Evolutionary conservation across 2,329 filamentous ascomycete genomes (phyloP).

Genomic region (Botryotinia globosa): DNA sequence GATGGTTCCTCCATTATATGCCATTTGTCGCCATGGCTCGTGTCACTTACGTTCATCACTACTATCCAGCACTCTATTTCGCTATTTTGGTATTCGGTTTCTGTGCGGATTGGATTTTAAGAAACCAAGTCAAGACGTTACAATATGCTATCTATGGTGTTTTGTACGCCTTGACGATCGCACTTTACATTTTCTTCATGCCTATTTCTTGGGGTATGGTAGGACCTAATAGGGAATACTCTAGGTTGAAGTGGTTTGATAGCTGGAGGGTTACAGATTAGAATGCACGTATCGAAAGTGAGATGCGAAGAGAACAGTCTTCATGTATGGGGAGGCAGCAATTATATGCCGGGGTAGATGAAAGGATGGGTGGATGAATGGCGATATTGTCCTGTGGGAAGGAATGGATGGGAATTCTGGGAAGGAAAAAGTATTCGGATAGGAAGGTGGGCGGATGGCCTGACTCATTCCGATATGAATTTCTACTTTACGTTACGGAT

Average conservation of each 20-base stretch:
- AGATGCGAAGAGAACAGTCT: background rate
- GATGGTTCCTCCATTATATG: conserved; percentile 95
- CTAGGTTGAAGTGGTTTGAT: conserved; percentile 90
- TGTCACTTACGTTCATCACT: conserved; percentile 98
- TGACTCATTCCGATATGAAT: conserved; percentile 2
- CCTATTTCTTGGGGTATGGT: conserved; percentile 97
- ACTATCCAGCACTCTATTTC: conserved; percentile 98
- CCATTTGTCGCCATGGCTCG: conserved; percentile 97
- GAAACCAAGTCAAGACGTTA: conserved; percentile 60
- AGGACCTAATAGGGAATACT: conserved; percentile 78
- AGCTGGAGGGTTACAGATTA: conserved; percentile 59
- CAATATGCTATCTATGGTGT: conserved; percentile 69
- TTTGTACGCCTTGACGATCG: conserved; percentile 72
- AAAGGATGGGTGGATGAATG: background rate
- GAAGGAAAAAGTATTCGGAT: background rate
- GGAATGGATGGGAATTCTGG: background rate
- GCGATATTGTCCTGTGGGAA: conserved; percentile 4
- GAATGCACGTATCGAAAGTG: background rate
- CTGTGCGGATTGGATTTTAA: conserved; percentile 78
- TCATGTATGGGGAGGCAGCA: background rate
- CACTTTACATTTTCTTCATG: conserved; percentile 85
- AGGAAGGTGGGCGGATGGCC: background rate
- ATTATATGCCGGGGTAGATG: background rate
- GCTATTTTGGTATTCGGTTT: conserved; percentile 89
- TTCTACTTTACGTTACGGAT: conserved; percentile 5